Base-by-base conservation (phyloP, 768 basidiomycete genomes). In the Zangia roseola region DNA sequence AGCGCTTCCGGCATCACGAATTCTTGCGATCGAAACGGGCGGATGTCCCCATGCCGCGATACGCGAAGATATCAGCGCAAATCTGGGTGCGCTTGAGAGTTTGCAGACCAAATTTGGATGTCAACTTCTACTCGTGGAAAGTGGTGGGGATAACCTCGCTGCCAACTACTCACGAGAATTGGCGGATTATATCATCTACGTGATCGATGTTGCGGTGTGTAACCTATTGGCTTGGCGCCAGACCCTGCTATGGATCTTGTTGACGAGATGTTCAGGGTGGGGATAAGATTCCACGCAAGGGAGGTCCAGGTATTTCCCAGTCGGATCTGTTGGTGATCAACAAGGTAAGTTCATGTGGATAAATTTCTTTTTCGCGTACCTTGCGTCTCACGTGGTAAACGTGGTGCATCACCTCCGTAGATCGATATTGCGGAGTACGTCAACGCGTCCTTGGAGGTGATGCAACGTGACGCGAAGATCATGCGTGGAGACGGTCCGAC, bases 1-100 rank as follows among this genome's bases (percentile, higher is more conserved):
- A 49, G 95, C 95, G 0, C 81, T 99, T 6, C 87, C 91, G 0
- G 68, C 83, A 4, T 78, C 79, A 21, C 90, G 92, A 26, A 98
- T 99, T 58, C 81, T 91, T 17, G 94, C 95, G 1, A 97, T 99
- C 53, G 97, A 99, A 71, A 99, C 95, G 0, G 94, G 93, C 16
- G 95, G 97, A 2, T 99, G 95, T 67, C 95, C 95, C 2, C 95
- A 99, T 67, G 95, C 95, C 1, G 95, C 95, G 6, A 99, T 99
- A 57, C 83, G 95, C 50, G 95, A 99, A 69, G 95, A 99, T 62
- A 97, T 99, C 63, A 91, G 88, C 39, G 95, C 95, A 40, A 99
- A 99, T 67, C 82, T 97, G 79, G 91, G 91, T 41, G 95, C 95
- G 5, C 76, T 99, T 40, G 95, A 99, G 66, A 89, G 88, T 10